Base-by-base conservation (phyloP, 2,329 filamentous ascomycete species). In the Colletotrichum liriopes region DNA sequence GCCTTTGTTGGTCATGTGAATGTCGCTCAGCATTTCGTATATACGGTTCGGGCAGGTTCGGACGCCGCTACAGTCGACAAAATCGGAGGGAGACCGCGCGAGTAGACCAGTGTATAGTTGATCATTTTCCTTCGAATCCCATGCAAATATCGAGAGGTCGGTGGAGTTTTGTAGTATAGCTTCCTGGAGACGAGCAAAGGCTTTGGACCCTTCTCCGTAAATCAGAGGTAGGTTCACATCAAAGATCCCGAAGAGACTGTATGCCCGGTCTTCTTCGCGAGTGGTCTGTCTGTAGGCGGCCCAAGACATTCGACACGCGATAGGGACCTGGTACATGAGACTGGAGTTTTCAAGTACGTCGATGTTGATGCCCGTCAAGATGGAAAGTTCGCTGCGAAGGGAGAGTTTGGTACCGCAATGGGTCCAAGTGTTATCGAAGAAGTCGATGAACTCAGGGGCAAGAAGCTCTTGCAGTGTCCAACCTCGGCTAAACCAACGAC, bases 251-350 rank as follows among this genome's bases (percentile, higher is more conserved):
- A 78, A 56, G 18, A 80, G 63, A 26, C 75, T 76, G 59, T 79
- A 79, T 0, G 77, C 77, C 9, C 71, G 51, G 65, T 81, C 77
- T 60, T 79, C 74, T 58, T 52, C 2, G 5, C 74, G 63, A 2
- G 72, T 77, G 2, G 75, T 78, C 63, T 72, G 29, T 23, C 78
- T 66, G 1, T 52, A 64, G 0, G 77, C 71, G 45, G 76, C 77
- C 78, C 78, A 80, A 18, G 75, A 77, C 77, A 79, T 80, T 65
- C 75, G 74, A 11, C 63, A 45, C 3, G 77, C 76, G 23, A 78
- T 60, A 3, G 2, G 32, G 23, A 39, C 3, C 1, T 9, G 5
- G 5, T 9, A 0, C 26, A 49, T 26, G 29, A 55, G 1, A 20
- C 49, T 20, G 41, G 20, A 11, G n/a, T 26, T 14, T n/a, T 47